These are phyloP conservation scores for Penicillium diatomitis DNA, from an alignment of 495 filamentous ascomycete genomes.

Conservation along the genomic window DNA sequence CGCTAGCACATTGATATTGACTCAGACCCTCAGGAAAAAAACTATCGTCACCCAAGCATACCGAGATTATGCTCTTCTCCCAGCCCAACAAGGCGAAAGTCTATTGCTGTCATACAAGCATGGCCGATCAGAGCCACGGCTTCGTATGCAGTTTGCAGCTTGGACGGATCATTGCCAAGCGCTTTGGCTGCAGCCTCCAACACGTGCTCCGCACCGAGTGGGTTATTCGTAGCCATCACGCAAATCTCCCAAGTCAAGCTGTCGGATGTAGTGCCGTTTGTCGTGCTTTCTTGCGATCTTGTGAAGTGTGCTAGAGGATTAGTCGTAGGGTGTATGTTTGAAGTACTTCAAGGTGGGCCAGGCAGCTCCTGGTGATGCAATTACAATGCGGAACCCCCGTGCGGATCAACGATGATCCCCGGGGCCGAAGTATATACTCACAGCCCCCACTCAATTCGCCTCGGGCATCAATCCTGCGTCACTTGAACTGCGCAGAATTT, in stretches of 20 bases:
- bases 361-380: slow-evolving; percentile 2
- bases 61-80: slow-evolving; percentile 67
- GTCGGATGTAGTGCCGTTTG: neutral
- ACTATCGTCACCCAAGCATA: slow-evolving; percentile 9
- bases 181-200: slow-evolving; percentile 26
- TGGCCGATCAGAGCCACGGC: slow-evolving; percentile 78
- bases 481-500: neutral
- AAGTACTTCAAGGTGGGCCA: neutral
- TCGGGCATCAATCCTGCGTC: neutral
- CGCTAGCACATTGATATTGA: neutral
- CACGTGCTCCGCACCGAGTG: slow-evolving; percentile 21
- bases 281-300: neutral
- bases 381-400: neutral
- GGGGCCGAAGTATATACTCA: neutral
- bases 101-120: slow-evolving; percentile 70
- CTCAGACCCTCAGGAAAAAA: no score
- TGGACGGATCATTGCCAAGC: slow-evolving; percentile 24
- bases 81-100: slow-evolving; percentile 75
- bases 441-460: neutral
- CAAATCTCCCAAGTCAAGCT: no score
- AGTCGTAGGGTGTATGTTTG: neutral
- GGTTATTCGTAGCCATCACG: slow-evolving; percentile 18
- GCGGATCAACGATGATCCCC: slow-evolving; percentile 1
- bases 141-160: slow-evolving; percentile 71
- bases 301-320: neutral